Percentiles rank a stretch among this genome's conserved stretches.
These are phyloP conservation scores for Aristolochia californica DNA, from an alignment of 164 flowering plant species.

Conservation along the genomic window DNA sequence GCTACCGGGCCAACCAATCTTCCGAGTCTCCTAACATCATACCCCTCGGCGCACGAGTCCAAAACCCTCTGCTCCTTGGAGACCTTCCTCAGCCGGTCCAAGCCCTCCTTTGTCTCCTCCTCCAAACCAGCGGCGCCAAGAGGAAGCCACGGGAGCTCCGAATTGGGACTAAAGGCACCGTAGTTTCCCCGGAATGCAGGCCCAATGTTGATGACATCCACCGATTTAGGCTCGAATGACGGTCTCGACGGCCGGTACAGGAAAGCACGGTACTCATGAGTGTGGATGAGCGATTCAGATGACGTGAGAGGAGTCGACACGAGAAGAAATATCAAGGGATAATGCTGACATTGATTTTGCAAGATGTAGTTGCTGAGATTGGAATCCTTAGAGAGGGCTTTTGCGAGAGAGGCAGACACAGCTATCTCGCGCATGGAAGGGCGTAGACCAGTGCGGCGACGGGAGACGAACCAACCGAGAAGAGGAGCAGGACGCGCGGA, in stretches of 20 bases:
- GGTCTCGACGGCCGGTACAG: slow-evolving; percentile 23
- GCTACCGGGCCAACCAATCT: slow-evolving; percentile 57
- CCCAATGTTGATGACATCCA: slow-evolving; percentile 64
- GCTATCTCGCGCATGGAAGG: slow-evolving; percentile 63
- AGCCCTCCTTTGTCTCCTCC: slow-evolving; percentile 16
- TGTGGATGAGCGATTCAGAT: slow-evolving; percentile 37
- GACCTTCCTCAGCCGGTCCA: slow-evolving; percentile 19
- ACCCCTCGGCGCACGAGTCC: slow-evolving; percentile 50
- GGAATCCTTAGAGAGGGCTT: slow-evolving; percentile 13
- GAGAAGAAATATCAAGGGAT: slow-evolving; percentile 44
- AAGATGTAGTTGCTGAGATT: neutral
- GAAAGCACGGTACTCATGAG: slow-evolving; percentile 70
- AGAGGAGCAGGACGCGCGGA: slow-evolving; percentile 24
- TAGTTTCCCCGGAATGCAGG: slow-evolving; percentile 79
- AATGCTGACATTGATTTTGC: neutral
- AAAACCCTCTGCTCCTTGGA: slow-evolving; percentile 36
- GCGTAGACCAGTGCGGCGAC: slow-evolving; percentile 54
- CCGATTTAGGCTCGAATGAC: slow-evolving; percentile 37
- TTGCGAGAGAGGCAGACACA: slow-evolving; percentile 33
- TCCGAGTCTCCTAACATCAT: slow-evolving; percentile 41
- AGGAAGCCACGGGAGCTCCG: slow-evolving; percentile 46
- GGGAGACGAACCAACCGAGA: slow-evolving; percentile 74
- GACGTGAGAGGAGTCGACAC: slow-evolving; percentile 44
- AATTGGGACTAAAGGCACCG: slow-evolving; percentile 47
- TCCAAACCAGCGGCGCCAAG: slow-evolving; percentile 27